phyloP scores from a whole-genome alignment of 495 filamentous ascomycete genomes.

The Penicillium diatomitis region DNA sequence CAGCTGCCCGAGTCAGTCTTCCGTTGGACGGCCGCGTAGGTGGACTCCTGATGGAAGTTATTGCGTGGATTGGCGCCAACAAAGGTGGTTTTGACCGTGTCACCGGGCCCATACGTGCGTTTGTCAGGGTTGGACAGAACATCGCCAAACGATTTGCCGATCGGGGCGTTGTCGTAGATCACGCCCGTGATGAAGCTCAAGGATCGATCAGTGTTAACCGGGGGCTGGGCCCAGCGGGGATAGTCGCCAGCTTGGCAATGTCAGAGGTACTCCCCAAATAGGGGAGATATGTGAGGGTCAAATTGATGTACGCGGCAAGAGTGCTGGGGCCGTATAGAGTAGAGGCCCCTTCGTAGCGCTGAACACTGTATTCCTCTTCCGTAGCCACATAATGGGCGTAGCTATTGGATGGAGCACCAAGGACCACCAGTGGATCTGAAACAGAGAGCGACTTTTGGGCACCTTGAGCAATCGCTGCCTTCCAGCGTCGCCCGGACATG shows the following conservation, averaged over 20 bases:
- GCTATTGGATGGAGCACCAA: conserved; percentile 90
- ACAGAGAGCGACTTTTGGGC: conserved; percentile 38
- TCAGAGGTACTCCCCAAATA: conserved; percentile 46
- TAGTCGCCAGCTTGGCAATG: conserved; percentile 36
- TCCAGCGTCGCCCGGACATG: conserved; percentile 92
- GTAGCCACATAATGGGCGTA: conserved; percentile 97
- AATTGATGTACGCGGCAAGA: conserved; percentile 80
- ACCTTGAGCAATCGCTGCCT: conserved; percentile 59
- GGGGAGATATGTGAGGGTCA: conserved; percentile 63
- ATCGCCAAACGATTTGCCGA: conserved; percentile 71
- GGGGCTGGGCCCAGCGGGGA: conserved; percentile 57
- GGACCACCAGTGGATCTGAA: conserved; percentile 60
- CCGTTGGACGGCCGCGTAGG: conserved; percentile 65
- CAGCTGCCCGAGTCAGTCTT: conserved; percentile 45
- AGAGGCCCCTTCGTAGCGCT: conserved; percentile 92
- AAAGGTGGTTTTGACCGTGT: conserved; percentile 56
- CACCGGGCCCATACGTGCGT: conserved; percentile 46
- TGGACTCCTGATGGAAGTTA: conserved; percentile 67
- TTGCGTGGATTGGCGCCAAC: conserved; percentile 89
- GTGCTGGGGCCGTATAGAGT: conserved; percentile 93
- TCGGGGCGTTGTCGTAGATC: conserved; percentile 58
- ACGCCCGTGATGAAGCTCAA: conserved; percentile 77
- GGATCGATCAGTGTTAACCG: conserved; percentile 71
- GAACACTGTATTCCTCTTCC: conserved; percentile 80
- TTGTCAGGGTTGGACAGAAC: conserved; percentile 48